Conservation (phyloP, 164 flowering plant species). For the Tinospora cordifolia region DNA sequence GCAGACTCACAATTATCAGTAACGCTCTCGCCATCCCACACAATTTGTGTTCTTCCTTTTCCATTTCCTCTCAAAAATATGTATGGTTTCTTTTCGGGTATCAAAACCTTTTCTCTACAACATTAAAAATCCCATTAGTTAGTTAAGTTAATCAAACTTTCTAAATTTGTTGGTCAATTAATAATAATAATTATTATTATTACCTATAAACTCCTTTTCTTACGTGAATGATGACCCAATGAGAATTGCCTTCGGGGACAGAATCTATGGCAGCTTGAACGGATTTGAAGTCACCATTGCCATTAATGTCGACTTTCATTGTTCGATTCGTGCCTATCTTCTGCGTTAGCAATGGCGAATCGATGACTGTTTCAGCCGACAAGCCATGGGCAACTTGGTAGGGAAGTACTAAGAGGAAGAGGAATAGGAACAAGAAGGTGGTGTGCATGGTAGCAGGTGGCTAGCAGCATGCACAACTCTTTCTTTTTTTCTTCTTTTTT, state of each 20-base stretch:
- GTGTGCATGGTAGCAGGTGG: background rate
- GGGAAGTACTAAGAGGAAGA: background rate
- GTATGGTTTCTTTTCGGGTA: constrained; percentile 60
- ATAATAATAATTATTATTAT: too few relatives aligned
- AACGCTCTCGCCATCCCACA: constrained; percentile 46
- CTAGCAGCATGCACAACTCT: background rate
- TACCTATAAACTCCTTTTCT: constrained; percentile 75
- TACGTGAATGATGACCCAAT: constrained; percentile 73
- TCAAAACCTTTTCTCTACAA: constrained; percentile 63
- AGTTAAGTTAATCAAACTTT: background rate
- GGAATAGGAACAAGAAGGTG: background rate
- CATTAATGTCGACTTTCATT: constrained; percentile 56
- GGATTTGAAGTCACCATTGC: constrained; percentile 65
- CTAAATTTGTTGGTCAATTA: too few relatives aligned
- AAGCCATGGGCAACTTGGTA: constrained; percentile 4
- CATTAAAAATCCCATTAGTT: background rate
- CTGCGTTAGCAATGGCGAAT: constrained; percentile 50
- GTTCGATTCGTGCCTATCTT: constrained; percentile 54
- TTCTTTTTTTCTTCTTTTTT: too few relatives aligned
- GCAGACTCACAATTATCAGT: constrained; percentile 53
- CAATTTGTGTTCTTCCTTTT: constrained; percentile 53
- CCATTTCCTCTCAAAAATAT: constrained; percentile 94
- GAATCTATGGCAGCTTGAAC: constrained; percentile 74
- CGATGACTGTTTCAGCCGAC: constrained; percentile 27
- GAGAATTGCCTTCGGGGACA: constrained; percentile 55